phyloP scores from a whole-genome alignment of 2,329 filamentous ascomycete genomes.

The Talaromyces piceae region DNA sequence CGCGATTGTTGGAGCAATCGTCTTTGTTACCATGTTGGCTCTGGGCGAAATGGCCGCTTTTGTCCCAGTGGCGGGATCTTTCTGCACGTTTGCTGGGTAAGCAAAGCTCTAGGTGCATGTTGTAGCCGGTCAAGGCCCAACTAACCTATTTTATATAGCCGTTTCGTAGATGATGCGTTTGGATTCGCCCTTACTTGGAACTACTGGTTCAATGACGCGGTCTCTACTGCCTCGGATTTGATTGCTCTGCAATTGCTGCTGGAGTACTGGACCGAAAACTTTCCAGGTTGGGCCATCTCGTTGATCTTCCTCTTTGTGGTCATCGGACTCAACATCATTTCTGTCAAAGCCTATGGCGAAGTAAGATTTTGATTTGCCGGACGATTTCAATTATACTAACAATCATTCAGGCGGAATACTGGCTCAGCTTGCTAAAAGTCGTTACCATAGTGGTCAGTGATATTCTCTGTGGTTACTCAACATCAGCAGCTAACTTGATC shows the following conservation, averaged over 20 bases:
- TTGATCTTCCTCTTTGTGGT: constrained; percentile 54
- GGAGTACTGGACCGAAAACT: constrained; percentile 55
- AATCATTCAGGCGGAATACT: constrained; percentile 29
- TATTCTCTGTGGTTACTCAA: constrained; percentile 17
- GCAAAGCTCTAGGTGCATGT: constrained; percentile 13
- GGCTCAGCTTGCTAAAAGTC: constrained; percentile 36
- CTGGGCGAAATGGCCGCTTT: constrained; percentile 58
- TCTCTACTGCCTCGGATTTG: constrained; percentile 53
- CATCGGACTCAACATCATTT: constrained; percentile 46
- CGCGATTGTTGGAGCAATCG: constrained; percentile 46
- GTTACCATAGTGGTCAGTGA: constrained; percentile 33
- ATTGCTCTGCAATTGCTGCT: constrained; percentile 53
- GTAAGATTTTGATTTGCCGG: constrained; percentile 26
- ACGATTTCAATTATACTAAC: background rate
- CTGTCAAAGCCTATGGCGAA: constrained; percentile 50
- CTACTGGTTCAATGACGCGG: constrained; percentile 59
- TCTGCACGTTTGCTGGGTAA: constrained; percentile 49
- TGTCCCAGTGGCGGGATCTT: constrained; percentile 48
- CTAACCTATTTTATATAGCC: constrained; percentile 19
- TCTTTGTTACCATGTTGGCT: constrained; percentile 73
- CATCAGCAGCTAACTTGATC: constrained; percentile 18
- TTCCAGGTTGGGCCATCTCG: constrained; percentile 57
- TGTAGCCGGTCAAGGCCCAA: background rate
- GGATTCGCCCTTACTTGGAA: constrained; percentile 41
- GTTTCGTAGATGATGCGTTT: constrained; percentile 38